Base-by-base conservation (phyloP, 257 asterid species). In the Catharanthus roseus region DNA sequence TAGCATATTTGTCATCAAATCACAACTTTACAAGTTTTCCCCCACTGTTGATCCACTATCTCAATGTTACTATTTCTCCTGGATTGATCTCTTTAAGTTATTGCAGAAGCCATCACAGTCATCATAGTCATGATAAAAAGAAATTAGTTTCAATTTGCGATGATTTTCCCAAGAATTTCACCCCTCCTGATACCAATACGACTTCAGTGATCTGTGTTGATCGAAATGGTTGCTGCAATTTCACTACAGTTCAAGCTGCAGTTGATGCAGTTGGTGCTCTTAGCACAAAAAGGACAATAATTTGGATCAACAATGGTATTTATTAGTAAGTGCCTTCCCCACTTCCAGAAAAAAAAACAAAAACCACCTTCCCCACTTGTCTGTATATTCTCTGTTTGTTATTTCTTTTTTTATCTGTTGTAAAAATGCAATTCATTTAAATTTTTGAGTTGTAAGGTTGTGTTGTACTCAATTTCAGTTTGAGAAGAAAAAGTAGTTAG, bases 141-240 rank as follows among this genome's bases (percentile, higher is more conserved):
- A 65, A 44, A n/a, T 41, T 49, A 0, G 79, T 57, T 45, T 55
- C 82, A 16, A 79, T 81, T 0, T 93, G 99, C 60, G 96, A 91
- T n/a, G 82, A 81, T 58, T 88, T 93, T 29, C 89, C 93, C 3
- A 85, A 87, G 0, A 83, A 83, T 77, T 81, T 91, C 0, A 96
- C 96, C 1, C 90, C 95, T 4, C 79, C 89, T 0, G 92, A 88
- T 68, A 89, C 95, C 9, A 86, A 69, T 81, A 79, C 84, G 1
- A 85, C 90, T 0, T 77, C 95, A 0, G n/a, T 79, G 31, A 29
- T 91, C 0, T 93, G 99, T 4, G 97, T 93, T 21, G 96, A 93
- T 72, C 65, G 67, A n/a, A 88, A 89, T 21, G 96, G 99, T 9
- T 91, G 99, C 51, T 93, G 99, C 85, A 91, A 93, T 69, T 93